Evolutionary conservation across 2,329 filamentous ascomycete species (phyloP), one percentile per base, ranked within the genome.

Genomic region (Chaetomium strumarium): DNA sequence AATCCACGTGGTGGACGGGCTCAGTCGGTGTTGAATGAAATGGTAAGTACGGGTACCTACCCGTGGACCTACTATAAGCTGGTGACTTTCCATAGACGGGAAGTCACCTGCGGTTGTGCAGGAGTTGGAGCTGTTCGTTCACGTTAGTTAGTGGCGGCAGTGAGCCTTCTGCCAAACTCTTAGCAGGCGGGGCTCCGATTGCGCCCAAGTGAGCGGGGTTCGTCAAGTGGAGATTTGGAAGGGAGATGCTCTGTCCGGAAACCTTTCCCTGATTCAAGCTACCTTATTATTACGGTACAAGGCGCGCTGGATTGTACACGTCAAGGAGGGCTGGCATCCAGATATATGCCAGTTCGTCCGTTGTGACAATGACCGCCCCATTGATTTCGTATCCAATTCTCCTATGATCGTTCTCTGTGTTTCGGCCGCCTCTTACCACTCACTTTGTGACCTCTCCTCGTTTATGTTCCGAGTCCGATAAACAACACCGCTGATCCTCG

Each of bases 41-140:
- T 31, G 24, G 13, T 19, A n/a, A n/a, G n/a, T n/a, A n/a, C n/a
- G n/a, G n/a, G n/a, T n/a, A n/a, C n/a, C n/a, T n/a, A n/a, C n/a
- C n/a, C n/a, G n/a, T n/a, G n/a, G n/a, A n/a, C n/a, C n/a, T n/a
- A n/a, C n/a, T n/a, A n/a, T n/a, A n/a, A n/a, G n/a, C n/a, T n/a
- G n/a, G n/a, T n/a, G n/a, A n/a, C n/a, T n/a, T n/a, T n/a, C n/a
- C n/a, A n/a, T n/a, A n/a, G n/a, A n/a, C n/a, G n/a, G 41, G 34
- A 48, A 46, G 46, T 53, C 54, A 56, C 54, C 51, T 56, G 54
- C 33, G 43, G 46, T 19, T 16, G 38, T 50, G 49, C 53, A 55
- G 46, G 20, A 24, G 30, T n/a, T n/a, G n/a, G n/a, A n/a, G n/a
- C n/a, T n/a, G n/a, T n/a, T n/a, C n/a, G n/a, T n/a, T n/a, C n/a